phyloP scores from a whole-genome alignment of 306 rosid species.

The Glycine tomentella region DNA sequence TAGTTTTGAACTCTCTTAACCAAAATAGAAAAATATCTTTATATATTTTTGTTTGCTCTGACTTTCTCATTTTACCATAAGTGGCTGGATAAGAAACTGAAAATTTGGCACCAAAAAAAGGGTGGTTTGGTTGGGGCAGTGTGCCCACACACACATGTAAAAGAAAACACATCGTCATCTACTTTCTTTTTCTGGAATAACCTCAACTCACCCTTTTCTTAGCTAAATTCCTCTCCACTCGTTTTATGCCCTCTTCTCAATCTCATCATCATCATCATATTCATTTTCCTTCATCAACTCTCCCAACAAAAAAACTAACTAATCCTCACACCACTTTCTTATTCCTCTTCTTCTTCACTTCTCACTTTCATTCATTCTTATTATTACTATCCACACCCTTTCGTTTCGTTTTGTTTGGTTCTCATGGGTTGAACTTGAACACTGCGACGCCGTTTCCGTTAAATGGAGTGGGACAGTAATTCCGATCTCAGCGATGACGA shows the following conservation, averaged over 20 bases:
- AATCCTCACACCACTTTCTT: too few species aligned
- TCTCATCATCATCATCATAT: constrained; percentile 19
- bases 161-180: constrained; percentile 9
- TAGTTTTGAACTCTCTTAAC: too few species aligned
- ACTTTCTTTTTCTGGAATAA: not conserved
- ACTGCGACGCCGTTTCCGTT: not conserved
- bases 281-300: too few species aligned
- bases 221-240: constrained; percentile 48
- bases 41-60: too few species aligned
- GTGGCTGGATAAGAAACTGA: not conserved
- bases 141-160: not conserved
- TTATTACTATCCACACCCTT: not conserved
- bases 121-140: not conserved
- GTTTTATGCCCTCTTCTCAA: constrained; percentile 42
- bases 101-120: not conserved
- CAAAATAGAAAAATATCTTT: too few species aligned
- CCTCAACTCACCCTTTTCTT: not conserved
- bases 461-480: constrained; percentile 99
- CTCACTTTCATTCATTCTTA: not conserved
- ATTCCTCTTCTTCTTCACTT: not conserved
- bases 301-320: too few species aligned
- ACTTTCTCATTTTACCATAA: not conserved
- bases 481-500: constrained; percentile 99
- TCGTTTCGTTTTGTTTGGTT: not conserved
- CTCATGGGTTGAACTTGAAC: constrained; percentile 65